Evolutionary conservation across 345 rosid species (phyloP).

Genomic region (Arabidopsis suecica): DNA sequence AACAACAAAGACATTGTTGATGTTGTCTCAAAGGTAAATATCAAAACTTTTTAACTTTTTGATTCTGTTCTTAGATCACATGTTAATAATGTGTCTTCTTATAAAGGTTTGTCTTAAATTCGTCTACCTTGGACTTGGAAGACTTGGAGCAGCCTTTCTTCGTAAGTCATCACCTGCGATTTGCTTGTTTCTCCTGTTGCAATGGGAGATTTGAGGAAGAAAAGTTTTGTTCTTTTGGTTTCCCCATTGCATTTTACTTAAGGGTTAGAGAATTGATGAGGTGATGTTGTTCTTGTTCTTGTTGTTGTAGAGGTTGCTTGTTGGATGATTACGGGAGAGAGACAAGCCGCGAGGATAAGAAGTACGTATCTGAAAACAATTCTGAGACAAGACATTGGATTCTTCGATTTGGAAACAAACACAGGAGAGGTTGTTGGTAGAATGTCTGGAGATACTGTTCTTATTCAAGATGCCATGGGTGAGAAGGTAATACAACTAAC

Average conservation of each 20-base stretch:
- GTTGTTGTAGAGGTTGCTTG: constrained; percentile 69
- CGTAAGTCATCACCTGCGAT: constrained; percentile 58
- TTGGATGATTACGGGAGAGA: constrained; percentile 89
- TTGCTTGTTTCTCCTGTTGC: background rate
- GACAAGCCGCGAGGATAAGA: constrained; percentile 74
- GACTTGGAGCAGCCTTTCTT: constrained; percentile 63
- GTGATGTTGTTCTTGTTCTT: background rate
- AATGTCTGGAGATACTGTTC: constrained; percentile 91
- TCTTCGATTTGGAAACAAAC: constrained; percentile 77
- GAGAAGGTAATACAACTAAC: constrained; percentile 59
- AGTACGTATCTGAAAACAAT: constrained; percentile 66
- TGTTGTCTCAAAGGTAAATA: constrained; percentile 61
- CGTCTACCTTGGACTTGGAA: constrained; percentile 76
- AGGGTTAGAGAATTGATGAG: background rate
- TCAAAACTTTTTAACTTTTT: background rate
- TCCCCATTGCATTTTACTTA: constrained; percentile 9
- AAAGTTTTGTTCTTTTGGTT: background rate
- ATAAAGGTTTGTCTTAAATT: constrained; percentile 69
- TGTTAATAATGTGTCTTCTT: constrained; percentile 3
- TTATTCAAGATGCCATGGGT: constrained; percentile 91
- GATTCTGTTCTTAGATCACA: background rate
- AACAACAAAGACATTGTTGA: constrained; percentile 49
- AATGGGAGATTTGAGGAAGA: background rate
- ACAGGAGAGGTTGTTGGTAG: constrained; percentile 86
- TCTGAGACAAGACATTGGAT: constrained; percentile 72